Conservation (phyloP, 495 filamentous ascomycete genomes). For the Penicillium cataractarum region DNA sequence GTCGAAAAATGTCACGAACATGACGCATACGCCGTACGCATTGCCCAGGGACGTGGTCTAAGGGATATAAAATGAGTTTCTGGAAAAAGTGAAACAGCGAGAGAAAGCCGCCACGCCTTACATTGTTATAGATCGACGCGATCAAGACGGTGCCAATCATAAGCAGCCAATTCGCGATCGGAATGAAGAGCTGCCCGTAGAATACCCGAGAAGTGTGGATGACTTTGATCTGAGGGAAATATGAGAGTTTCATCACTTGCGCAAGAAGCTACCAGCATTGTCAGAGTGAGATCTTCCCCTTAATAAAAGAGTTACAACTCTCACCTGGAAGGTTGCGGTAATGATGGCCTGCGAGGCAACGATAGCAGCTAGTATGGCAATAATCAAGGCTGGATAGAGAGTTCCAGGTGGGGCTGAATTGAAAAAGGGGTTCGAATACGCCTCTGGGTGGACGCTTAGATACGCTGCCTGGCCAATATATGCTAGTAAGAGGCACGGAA, state of each 20-base stretch:
- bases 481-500: slow-evolving; percentile 69
- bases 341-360: slow-evolving; percentile 82
- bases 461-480: slow-evolving; percentile 77
- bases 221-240: slow-evolving; percentile 74
- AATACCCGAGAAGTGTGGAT: slow-evolving; percentile 67
- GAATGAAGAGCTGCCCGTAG: slow-evolving; percentile 73
- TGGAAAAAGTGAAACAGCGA: background rate
- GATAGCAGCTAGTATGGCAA: slow-evolving; percentile 70
- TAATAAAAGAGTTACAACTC: background rate
- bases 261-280: slow-evolving; percentile 56
- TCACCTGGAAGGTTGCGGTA: slow-evolving; percentile 65
- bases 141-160: slow-evolving; percentile 77
- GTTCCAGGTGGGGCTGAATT: slow-evolving; percentile 66
- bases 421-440: slow-evolving; percentile 74
- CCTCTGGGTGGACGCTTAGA: slow-evolving; percentile 61
- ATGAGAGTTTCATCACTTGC: slow-evolving; percentile 74
- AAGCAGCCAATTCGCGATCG: slow-evolving; percentile 71
- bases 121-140: slow-evolving; percentile 72
- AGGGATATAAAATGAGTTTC: slow-evolving; percentile 3
- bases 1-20: slow-evolving; percentile 74
- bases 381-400: slow-evolving; percentile 65
- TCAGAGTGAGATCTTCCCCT: background rate
- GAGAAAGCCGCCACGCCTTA: slow-evolving; percentile 21
- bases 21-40: slow-evolving; percentile 69
- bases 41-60: slow-evolving; percentile 51